Evolutionary conservation across 2,329 filamentous ascomycete species (phyloP), one percentile per base, ranked within the genome.

Genomic region (Aspergillus spinulosporus): DNA sequence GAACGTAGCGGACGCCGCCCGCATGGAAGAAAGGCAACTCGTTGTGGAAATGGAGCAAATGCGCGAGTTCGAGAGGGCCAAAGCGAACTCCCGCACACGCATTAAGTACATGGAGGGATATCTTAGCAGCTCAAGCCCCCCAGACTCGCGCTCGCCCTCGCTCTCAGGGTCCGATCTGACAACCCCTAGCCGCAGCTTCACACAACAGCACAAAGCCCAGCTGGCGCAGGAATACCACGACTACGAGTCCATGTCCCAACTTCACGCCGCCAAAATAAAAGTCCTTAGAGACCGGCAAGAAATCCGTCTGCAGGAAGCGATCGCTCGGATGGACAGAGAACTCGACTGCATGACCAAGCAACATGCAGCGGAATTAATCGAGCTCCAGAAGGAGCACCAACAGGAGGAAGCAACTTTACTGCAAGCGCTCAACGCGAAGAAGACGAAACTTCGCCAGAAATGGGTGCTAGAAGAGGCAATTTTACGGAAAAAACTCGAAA

Each of bases 51-150:
- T 78, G 46, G 74, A 78, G 43, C 72, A 78, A 54, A 66, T 72
- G 37, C 72, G 74, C 21, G 76, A 79, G 32, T 76, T 78, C 47
- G 72, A 78, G 40, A 67, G 70, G 5, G 74, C 73, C 9, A 78
- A 78, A 58, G 62, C 70, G 53, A 73, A 76, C 42, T 73, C 74
- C 5, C 68, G 73, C 32, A 75, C 72, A 8, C 74, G 77, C 49
- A 76, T 79, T 48, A 76, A 76, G 52, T 71, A 79, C 49, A 79
- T 79, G 76, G 76, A 79, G 63, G 74, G 73, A 21, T 79, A 77
- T 62, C 74, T 77, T 53, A 71, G 65, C 53, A 77, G 70, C 48
- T 66, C 72, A 3, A 75, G 72, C 54, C 72, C 72, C 9, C 73
- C 72, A 7, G 59, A 64, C 15, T 71, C 70, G 26, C 62, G 45